Conservation (phyloP, 139 green algal genomes). For the Auxenochlorella pyrenoidosa region DNA sequence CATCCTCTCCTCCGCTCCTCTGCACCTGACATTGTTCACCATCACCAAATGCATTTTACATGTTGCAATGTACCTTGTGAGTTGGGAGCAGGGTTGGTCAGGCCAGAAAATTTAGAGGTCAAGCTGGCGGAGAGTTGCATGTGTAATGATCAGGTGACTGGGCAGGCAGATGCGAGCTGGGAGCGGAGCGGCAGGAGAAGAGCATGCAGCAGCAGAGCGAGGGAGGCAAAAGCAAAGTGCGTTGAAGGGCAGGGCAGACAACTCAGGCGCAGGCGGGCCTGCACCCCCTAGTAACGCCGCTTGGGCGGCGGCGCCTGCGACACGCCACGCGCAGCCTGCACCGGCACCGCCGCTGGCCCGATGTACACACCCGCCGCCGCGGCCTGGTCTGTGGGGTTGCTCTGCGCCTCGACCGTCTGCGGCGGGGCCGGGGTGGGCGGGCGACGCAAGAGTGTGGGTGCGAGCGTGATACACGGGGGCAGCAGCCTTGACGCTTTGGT, state of each 20-base stretch:
- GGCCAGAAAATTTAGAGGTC: too few relatives aligned
- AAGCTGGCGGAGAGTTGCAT: too few relatives aligned
- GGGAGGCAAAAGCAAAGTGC: neutral
- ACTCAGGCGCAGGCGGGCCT: too few relatives aligned
- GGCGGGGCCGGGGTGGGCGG: neutral
- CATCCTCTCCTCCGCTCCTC: too few relatives aligned
- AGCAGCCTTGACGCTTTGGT: neutral
- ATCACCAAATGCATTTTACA: too few relatives aligned
- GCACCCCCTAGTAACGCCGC: constrained; percentile 29
- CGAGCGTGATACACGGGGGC: neutral
- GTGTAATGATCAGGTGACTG: neutral
- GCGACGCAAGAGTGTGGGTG: neutral
- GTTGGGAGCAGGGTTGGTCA: neutral
- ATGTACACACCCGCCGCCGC: neutral
- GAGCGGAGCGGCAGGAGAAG: neutral
- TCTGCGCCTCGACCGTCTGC: constrained; percentile 23
- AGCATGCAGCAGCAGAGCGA: neutral
- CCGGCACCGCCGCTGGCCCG: neutral
- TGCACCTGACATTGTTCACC: too few relatives aligned
- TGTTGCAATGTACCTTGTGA: neutral
- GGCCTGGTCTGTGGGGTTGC: neutral
- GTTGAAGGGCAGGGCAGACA: neutral
- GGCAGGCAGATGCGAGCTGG: neutral
- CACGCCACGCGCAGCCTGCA: constrained; percentile 12
- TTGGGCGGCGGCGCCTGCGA: constrained; percentile 17